Percentiles rank a stretch among this genome's conserved stretches.
These are phyloP conservation scores for Claviceps cyperi DNA, from an alignment of 2,329 filamentous ascomycete species.

Conservation along the genomic window DNA sequence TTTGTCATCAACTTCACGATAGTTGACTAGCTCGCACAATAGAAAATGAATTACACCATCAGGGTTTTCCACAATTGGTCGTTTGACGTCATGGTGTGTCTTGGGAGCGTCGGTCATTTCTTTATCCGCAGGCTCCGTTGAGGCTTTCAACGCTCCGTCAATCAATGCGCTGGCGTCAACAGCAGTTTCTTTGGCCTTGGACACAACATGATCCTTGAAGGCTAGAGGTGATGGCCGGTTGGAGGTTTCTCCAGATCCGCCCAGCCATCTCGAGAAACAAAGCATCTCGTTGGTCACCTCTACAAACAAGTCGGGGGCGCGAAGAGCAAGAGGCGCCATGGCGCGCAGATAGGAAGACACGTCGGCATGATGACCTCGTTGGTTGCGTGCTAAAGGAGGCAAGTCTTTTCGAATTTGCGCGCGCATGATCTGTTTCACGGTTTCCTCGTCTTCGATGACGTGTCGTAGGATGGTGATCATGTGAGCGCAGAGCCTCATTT, in stretches of 20 bases:
- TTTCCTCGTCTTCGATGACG: constrained; percentile 86
- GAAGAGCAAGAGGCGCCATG: constrained; percentile 65
- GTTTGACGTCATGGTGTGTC: constrained; percentile 50
- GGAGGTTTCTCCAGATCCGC: constrained; percentile 19
- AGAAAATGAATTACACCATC: constrained; percentile 94
- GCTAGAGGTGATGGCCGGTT: constrained; percentile 21
- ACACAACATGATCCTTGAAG: constrained; percentile 21
- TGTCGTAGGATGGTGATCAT: constrained; percentile 84
- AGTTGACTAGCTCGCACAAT: constrained; percentile 80
- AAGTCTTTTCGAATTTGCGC: constrained; percentile 75
- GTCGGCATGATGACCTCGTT: constrained; percentile 43
- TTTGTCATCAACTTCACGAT: constrained; percentile 83
- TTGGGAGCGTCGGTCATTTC: constrained; percentile 53
- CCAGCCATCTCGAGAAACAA: constrained; percentile 50
- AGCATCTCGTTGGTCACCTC: constrained; percentile 76
- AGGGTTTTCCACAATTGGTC: constrained; percentile 77
- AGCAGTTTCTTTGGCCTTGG: constrained; percentile 1
- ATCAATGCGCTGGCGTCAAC: constrained; percentile 6
- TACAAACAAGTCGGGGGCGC: constrained; percentile 74
- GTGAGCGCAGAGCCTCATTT: constrained; percentile 37
- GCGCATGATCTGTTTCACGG: constrained; percentile 80
- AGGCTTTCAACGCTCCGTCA: constrained; percentile 38
- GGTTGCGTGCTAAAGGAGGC: constrained; percentile 35
- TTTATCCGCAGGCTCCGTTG: constrained; percentile 44
- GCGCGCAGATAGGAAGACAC: constrained; percentile 59